These are phyloP conservation scores for Hamigera avellanea DNA, from an alignment of 495 filamentous ascomycete species.

Conservation along the genomic window DNA sequence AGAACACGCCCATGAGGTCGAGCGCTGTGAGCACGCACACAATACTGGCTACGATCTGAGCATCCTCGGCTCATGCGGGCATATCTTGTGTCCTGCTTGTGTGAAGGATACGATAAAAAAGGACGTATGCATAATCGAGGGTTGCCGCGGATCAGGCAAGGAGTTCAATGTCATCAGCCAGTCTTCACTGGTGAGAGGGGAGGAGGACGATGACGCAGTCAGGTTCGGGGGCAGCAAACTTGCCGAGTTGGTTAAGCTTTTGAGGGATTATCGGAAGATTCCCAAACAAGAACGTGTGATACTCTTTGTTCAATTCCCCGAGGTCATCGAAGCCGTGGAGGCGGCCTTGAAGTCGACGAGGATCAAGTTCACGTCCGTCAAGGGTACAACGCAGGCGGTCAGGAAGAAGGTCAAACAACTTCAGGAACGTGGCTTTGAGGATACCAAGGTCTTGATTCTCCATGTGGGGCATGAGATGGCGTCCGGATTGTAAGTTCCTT, in stretches of 20 bases:
- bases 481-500: conserved; percentile 50
- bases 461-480: conserved; percentile 51
- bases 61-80: conserved; percentile 40
- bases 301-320: conserved; percentile 40
- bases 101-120: conserved; percentile 4
- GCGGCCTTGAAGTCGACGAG: conserved; percentile 14
- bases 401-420: conserved; percentile 31
- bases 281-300: conserved; percentile 35
- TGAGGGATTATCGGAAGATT: conserved; percentile 16
- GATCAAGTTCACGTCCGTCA: conserved; percentile 24
- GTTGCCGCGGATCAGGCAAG: conserved; percentile 20
- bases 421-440: conserved; percentile 15
- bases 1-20: conserved; percentile 10
- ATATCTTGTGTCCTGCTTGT: conserved; percentile 34
- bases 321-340: conserved; percentile 25
- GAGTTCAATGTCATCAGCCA: conserved; percentile 23
- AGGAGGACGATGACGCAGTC: conserved; percentile 14
- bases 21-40: conserved; percentile 12
- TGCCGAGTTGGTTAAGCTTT: conserved; percentile 31
- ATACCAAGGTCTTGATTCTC: conserved; percentile 50
- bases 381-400: conserved; percentile 12
- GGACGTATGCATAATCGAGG: conserved; percentile 15
- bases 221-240: conserved; percentile 33
- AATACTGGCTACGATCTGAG: conserved; percentile 8
- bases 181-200: conserved; percentile 18